A percentile compares a stretch with the other conserved stretches of the same genome.
Conservation (phyloP, 768 basidiomycete species). For the Lactifluus volemus region DNA sequence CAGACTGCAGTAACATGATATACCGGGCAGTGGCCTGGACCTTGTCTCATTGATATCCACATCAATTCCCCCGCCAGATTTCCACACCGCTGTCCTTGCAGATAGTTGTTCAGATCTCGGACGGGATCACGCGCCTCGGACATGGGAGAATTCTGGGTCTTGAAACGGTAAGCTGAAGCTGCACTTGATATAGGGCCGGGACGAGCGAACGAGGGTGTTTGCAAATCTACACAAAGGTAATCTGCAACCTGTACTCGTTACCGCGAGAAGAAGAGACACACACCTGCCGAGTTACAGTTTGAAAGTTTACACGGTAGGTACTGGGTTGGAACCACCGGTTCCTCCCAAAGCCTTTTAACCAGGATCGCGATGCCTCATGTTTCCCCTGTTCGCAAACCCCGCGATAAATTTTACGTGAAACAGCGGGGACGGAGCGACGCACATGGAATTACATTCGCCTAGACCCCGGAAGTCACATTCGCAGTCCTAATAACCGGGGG, state of each 20-base stretch:
- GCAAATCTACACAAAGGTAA: neutral
- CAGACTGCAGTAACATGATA: conserved; percentile 11
- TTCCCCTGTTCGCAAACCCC: too few species aligned
- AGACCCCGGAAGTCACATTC: neutral
- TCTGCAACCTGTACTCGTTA: neutral
- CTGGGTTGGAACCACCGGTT: neutral
- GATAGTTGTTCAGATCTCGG: conserved; percentile 18
- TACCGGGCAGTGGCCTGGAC: neutral
- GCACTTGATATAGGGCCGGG: neutral
- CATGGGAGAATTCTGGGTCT: neutral
- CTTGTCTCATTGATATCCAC: conserved; percentile 1
- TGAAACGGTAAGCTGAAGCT: neutral
- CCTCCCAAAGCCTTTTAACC: neutral
- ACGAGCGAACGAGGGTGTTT: neutral
- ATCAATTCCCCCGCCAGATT: conserved; percentile 1
- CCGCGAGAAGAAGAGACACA: neutral
- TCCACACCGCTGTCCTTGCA: conserved; percentile 1
- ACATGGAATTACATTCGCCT: neutral
- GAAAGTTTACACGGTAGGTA: neutral
- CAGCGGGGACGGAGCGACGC: neutral
- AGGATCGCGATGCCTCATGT: neutral
- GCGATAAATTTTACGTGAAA: too few species aligned
- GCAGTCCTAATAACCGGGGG: neutral
- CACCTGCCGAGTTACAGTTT: neutral
- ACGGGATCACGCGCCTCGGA: conserved; percentile 1